Percentiles rank a stretch among this genome's conserved stretches.
Evolutionary conservation across 768 basidiomycete genomes (phyloP).

Genomic region (Floccularia luteovirens): DNA sequence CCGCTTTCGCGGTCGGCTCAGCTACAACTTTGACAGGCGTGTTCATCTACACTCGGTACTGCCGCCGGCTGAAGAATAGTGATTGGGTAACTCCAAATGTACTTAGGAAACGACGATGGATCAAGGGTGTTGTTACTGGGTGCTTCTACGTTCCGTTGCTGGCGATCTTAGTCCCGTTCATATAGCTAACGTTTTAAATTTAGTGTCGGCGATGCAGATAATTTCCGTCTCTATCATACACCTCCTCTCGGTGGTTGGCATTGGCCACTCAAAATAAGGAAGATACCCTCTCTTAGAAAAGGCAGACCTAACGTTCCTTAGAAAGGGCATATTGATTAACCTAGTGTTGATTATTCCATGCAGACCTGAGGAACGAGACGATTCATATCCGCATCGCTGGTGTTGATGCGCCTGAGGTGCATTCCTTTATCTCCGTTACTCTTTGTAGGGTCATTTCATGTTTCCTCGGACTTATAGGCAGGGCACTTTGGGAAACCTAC

Average conservation of each 20-base stretch:
- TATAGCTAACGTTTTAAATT: no score
- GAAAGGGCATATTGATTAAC: no score
- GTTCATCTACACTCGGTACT: constrained; percentile 40
- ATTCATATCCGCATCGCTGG: constrained; percentile 86
- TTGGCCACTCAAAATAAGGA: constrained; percentile 65
- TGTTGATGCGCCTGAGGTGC: constrained; percentile 88
- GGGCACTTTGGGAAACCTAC: constrained; percentile 78
- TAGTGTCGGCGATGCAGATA: constrained; percentile 84
- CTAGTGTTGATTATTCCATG: neutral
- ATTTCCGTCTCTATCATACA: constrained; percentile 84
- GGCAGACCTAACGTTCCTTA: constrained; percentile 26
- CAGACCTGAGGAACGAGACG: constrained; percentile 75
- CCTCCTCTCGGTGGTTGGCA: constrained; percentile 63
- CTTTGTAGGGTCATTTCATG: neutral
- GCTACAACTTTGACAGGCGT: constrained; percentile 23
- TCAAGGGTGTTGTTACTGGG: constrained; percentile 81
- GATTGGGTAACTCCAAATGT: constrained; percentile 67
- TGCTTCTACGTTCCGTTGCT: no score
- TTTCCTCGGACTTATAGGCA: constrained; percentile 30
- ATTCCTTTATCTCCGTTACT: constrained; percentile 3
- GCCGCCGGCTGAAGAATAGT: constrained; percentile 51
- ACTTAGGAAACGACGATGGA: constrained; percentile 51
- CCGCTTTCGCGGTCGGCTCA: constrained; percentile 33
- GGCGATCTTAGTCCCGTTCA: neutral
- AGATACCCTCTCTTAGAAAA: constrained; percentile 50